Conservation (phyloP, 495 filamentous ascomycete genomes). For the Echria macrotheca region DNA sequence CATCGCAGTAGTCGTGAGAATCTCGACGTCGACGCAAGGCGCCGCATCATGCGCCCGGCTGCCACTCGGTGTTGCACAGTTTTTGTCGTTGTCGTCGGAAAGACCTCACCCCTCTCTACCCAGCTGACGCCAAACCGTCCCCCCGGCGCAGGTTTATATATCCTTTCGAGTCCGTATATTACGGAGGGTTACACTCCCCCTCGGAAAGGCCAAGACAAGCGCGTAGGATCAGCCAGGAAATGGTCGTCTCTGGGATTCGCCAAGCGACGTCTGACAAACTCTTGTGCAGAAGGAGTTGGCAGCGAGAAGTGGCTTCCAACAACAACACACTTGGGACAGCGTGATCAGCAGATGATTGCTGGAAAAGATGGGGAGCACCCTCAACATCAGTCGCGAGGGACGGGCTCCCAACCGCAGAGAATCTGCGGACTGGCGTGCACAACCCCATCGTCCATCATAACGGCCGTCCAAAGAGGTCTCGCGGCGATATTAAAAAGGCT, state of each 20-base stretch:
- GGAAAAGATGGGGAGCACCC: too few relatives aligned
- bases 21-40: not conserved
- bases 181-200: slow-evolving; percentile 1
- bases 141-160: too few relatives aligned
- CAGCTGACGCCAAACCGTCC: too few relatives aligned
- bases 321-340: too few relatives aligned
- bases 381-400: too few relatives aligned
- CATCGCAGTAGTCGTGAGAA: not conserved
- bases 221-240: too few relatives aligned
- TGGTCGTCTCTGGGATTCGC: not conserved
- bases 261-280: too few relatives aligned
- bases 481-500: slow-evolving; percentile 16
- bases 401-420: not conserved
- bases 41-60: not conserved
- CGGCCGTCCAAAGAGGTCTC: slow-evolving; percentile 9
- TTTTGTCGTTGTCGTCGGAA: not conserved
- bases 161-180: not conserved
- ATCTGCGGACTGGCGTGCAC: not conserved
- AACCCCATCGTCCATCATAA: slow-evolving; percentile 2
- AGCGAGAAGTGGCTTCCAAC: too few relatives aligned
- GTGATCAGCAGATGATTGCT: too few relatives aligned
- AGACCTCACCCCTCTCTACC: too few relatives aligned
- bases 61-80: not conserved
- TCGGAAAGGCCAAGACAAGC: not conserved
- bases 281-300: too few relatives aligned